Evolutionary conservation across 805 yeast species (phyloP).

Genomic region (Vanderwaltozyma tropicalis): DNA sequence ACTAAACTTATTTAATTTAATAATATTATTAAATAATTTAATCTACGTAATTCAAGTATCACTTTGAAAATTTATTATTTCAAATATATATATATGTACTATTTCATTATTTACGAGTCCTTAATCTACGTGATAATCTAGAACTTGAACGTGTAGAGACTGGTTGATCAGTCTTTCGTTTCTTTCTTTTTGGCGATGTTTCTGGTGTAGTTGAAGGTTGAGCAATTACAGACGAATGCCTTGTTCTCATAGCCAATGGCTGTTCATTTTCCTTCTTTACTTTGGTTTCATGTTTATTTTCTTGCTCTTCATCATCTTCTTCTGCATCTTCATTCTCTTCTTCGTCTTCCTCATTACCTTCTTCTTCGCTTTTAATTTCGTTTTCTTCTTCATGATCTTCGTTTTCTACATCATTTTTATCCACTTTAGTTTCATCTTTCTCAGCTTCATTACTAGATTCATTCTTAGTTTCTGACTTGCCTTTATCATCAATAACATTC

Average conservation of each 20-base stretch:
- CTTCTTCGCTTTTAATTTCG: constrained; percentile 1
- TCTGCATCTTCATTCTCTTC: constrained; percentile 2
- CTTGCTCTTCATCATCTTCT: constrained; percentile 7
- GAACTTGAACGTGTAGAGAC: constrained; percentile 5
- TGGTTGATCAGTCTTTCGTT: constrained; percentile 6
- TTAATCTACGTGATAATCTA: constrained; percentile 24
- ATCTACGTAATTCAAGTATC: not conserved
- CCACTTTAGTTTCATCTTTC: constrained; percentile 44
- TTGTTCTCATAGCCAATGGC: constrained; percentile 20
- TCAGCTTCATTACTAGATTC: not conserved
- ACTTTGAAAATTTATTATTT: not conserved
- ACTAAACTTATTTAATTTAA: constrained; percentile 17
- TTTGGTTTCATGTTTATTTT: constrained; percentile 2
- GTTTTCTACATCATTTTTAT: constrained; percentile 3
- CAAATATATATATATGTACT: not conserved
- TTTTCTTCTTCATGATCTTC: constrained; percentile 4
- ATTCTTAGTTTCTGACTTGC: constrained; percentile 1
- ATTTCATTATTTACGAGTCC: constrained; percentile 17
- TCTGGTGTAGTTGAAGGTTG: not conserved
- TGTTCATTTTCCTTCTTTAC: constrained; percentile 1
- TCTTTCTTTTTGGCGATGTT: constrained; percentile 15
- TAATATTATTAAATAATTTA: constrained; percentile 1
- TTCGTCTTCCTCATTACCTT: not conserved
- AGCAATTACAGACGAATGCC: constrained; percentile 9
- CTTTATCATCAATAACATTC: not conserved